Evolutionary conservation across 176 grass and related monocot species (phyloP), one percentile per base, ranked within the genome.

Genomic region (Triticum dicoccoides): DNA sequence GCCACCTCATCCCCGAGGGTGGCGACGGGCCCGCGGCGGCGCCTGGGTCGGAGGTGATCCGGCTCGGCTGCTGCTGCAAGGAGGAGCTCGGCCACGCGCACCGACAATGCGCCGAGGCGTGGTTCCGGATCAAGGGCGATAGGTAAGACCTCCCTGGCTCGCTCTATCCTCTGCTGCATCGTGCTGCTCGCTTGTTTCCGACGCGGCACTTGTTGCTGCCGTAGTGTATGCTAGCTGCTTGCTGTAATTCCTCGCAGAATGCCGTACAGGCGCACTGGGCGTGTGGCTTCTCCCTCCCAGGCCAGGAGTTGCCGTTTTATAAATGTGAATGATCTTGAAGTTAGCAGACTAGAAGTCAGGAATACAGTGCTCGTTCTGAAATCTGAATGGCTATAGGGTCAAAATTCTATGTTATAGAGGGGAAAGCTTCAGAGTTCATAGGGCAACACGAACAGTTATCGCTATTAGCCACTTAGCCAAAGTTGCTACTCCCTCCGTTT

Each of bases 51-150:
- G 89, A 90, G 74, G 79, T 97, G 78, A 90, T 93, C 59, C 68
- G 85, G 15, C 78, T 93, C 4, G 91, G 91, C 38, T 96, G 89
- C 85, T 75, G 87, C 32, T 96, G 91, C 89, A 96, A 96, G 85
- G 89, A 86, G 56, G 91, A 93, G 44, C 91, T 96, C 6, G 91
- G 73, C 47, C 59, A 73, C 82, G 85, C 87, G 77, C 94, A 93
- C 83, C 84, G 82, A 8, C 94, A 93, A 49, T 96, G 94, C 88
- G 94, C 89, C 72, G 91, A 91, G 84, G 85, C 89, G 42, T 96
- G 94, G 94, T 96, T 96, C 77, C 89, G 80, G 89, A 79, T 93
- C 65, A 93, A 93, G 75, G 91, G 91, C 37, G 75, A 92, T 13
- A 96, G 89, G 91, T 96, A 85, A 85, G 41, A 79, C 61, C 27